phyloP scores from a whole-genome alignment of 1,284 basidiomycete species.

The Leccinum pachyderme region DNA sequence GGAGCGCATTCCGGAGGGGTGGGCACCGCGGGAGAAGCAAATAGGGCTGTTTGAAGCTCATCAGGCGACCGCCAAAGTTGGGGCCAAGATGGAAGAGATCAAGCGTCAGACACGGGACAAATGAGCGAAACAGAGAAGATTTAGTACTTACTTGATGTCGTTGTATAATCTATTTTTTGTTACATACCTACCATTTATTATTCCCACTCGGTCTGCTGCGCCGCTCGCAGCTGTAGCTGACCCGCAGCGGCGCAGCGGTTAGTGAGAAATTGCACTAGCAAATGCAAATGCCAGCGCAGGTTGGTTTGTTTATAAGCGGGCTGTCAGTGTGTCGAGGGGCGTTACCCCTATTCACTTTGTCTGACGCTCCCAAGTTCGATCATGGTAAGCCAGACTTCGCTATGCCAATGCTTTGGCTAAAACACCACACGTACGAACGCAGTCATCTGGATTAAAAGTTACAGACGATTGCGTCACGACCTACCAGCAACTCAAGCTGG shows the following conservation, averaged over 20 bases:
- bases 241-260: slow-evolving; percentile 11
- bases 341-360: slow-evolving; percentile 14
- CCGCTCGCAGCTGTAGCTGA: slow-evolving; percentile 7
- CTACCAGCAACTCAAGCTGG: slow-evolving; percentile 81
- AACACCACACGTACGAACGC: slow-evolving; percentile 43
- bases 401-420: background rate
- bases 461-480: slow-evolving; percentile 58
- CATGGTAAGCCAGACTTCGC: slow-evolving; percentile 16
- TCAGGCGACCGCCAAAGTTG: slow-evolving; percentile 25
- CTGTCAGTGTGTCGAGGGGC: background rate
- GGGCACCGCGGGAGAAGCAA: slow-evolving; percentile 31
- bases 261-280: background rate
- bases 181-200: background rate
- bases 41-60: slow-evolving; percentile 27
- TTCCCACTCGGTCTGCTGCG: background rate
- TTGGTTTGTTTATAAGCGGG: slow-evolving; percentile 13
- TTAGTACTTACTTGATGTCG: background rate
- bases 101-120: slow-evolving; percentile 11
- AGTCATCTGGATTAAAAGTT: slow-evolving; percentile 68
- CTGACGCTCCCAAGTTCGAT: background rate
- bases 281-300: background rate
- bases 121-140: background rate
- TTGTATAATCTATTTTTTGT: background rate
- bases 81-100: slow-evolving; percentile 29
- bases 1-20: slow-evolving; percentile 53